Base-by-base conservation (phyloP, 2,329 filamentous ascomycete species). In the Venturia carpophila region DNA sequence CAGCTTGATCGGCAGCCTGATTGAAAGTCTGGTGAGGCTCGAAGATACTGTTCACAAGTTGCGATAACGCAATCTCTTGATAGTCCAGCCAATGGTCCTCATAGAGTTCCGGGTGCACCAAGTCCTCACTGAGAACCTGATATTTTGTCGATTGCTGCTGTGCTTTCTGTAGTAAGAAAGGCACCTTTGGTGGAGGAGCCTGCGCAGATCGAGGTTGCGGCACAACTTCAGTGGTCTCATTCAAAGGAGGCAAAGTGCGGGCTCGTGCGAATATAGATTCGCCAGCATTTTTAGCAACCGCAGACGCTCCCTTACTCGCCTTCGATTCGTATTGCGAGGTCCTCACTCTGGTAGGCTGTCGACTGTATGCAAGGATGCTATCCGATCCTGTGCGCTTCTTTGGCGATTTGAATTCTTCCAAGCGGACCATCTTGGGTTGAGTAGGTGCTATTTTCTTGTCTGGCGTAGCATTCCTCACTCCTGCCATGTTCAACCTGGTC, bases 61-160 rank as follows among this genome's bases (percentile, higher is more conserved):
- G 84, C 0, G 83, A 83, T 56, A 87, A 80, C 45, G 83, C 81
- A 27, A 82, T 75, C 70, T 87, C 85, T 70, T 87, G 84, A 67
- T 87, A 81, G 15, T 76, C 78, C 45, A 87, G 80, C 84, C 85
- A 87, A 65, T 81, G 78, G 58, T 87, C 84, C 69, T 87, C 84
- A 71, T 87, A 87, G 68, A 87, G 76, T 64, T 81, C 78, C n/a
- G 84, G 79, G 60, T 81, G 80, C 2, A 76, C 74, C 34, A 87
- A 76, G 68, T 85, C 79, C 66, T 86, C 83, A 0, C 73, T 69
- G 4, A 87, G 73, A 4, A 85, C 72, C 1, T 83, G 81, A 69
- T 84, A 85, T 21, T 52, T 61, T 21, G 58, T 21, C 5, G 47
- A 47, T 43, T 47, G 63, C 13, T 42, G 60, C 37, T 61, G 60